Percentiles rank a stretch among this genome's conserved stretches.
These are phyloP conservation scores for Bretziella fagacearum DNA, from an alignment of 2,329 filamentous ascomycete genomes.

Conservation along the genomic window DNA sequence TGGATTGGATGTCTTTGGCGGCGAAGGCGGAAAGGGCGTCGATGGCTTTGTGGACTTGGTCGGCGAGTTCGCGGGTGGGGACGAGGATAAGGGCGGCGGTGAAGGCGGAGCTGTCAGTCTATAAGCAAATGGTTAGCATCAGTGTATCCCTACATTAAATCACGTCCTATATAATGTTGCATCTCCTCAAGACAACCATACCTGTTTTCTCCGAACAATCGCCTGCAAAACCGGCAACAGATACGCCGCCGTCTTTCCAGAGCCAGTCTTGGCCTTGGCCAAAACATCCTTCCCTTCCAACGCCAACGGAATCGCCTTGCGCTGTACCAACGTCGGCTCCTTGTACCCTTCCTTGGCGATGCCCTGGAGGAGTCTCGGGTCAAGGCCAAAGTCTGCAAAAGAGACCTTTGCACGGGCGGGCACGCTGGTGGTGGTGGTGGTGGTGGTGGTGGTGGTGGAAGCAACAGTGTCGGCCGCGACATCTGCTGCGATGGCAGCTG, in stretches of 20 bases:
- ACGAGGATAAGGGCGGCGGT: conserved; percentile 78
- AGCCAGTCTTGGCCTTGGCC: conserved; percentile 84
- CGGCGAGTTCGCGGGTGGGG: conserved; percentile 83
- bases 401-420: conserved; percentile 21
- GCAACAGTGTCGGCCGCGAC: background rate
- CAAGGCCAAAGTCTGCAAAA: conserved; percentile 66
- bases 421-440: background rate
- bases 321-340: conserved; percentile 76
- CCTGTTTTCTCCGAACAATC: conserved; percentile 62
- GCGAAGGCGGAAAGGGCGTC: conserved; percentile 67
- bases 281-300: conserved; percentile 79
- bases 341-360: conserved; percentile 71
- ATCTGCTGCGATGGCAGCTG: background rate
- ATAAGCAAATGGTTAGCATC: background rate
- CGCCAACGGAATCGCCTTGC: conserved; percentile 71
- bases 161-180: background rate
- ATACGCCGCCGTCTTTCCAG: conserved; percentile 95
- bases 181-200: conserved; percentile 22
- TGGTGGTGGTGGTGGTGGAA: background rate
- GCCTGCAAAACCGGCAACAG: conserved; percentile 73
- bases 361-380: conserved; percentile 71
- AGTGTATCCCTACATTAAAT: too few relatives aligned
- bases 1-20: conserved; percentile 61
- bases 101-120: conserved; percentile 31
- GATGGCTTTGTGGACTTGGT: conserved; percentile 70